Conservation (phyloP, 805 yeast species). For the Candida sanyiensis region DNA sequence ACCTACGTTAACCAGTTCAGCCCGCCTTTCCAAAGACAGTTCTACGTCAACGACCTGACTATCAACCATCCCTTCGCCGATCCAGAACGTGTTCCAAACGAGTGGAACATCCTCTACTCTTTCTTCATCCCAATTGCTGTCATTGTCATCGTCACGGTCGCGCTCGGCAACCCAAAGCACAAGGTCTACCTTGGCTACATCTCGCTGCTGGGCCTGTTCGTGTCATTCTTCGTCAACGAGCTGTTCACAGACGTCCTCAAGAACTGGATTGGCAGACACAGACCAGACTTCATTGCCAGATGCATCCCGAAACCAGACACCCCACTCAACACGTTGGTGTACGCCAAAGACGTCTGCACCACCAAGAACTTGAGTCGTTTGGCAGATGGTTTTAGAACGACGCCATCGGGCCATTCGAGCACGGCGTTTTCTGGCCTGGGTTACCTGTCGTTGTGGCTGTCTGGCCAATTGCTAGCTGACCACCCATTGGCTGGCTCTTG, state of each 20-base stretch:
- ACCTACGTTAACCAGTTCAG: conserved; percentile 29
- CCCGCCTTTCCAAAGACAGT: conserved; percentile 74
- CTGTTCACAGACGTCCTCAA: conserved; percentile 70
- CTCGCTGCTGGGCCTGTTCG: conserved; percentile 58
- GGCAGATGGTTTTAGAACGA: conserved; percentile 72
- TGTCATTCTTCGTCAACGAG: conserved; percentile 55
- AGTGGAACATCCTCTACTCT: conserved; percentile 50
- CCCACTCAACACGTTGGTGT: conserved; percentile 48
- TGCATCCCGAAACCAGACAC: conserved; percentile 64
- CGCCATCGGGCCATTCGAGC: conserved; percentile 80
- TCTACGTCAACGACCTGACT: conserved; percentile 66
- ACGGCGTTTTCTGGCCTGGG: conserved; percentile 64
- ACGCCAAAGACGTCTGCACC: conserved; percentile 64
- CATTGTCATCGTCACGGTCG: conserved; percentile 30
- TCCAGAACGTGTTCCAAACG: conserved; percentile 60
- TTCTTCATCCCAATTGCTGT: conserved; percentile 42
- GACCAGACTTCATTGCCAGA: conserved; percentile 89
- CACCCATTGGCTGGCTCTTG: conserved; percentile 51
- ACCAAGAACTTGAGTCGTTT: conserved; percentile 37
- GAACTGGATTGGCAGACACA: conserved; percentile 79
- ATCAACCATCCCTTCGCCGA: conserved; percentile 79
- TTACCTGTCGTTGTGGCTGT: conserved; percentile 56
- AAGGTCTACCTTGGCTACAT: conserved; percentile 56
- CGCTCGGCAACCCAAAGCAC: conserved; percentile 40
- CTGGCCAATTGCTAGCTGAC: conserved; percentile 56